phyloP scores from a whole-genome alignment of 768 basidiomycete genomes.

The Mycena crocata region DNA sequence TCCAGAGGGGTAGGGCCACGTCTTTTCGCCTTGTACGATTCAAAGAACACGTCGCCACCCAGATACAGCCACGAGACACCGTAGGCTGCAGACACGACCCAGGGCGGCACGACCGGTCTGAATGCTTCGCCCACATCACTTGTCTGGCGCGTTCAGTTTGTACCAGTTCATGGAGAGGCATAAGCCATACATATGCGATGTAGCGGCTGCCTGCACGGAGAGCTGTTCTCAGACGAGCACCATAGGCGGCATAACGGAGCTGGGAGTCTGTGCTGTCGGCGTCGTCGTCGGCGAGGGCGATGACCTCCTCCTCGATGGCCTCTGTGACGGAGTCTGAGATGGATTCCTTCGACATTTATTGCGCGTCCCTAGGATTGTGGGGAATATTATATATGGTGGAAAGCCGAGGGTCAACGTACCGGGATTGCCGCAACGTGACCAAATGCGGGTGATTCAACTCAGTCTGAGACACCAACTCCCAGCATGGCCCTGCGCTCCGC shows the following conservation, averaged over 20 bases:
- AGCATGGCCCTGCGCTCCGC: slow-evolving; percentile 7
- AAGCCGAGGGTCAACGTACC: too few species aligned
- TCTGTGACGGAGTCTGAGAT: slow-evolving; percentile 42
- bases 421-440: neutral
- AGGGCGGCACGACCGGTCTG: slow-evolving; percentile 79
- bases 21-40: slow-evolving; percentile 81
- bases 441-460: too few species aligned
- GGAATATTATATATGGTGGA: too few species aligned
- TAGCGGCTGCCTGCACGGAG: slow-evolving; percentile 78
- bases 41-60: slow-evolving; percentile 81
- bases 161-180: slow-evolving; percentile 11
- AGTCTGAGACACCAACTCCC: too few species aligned
- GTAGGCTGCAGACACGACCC: slow-evolving; percentile 80
- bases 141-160: slow-evolving; percentile 57
- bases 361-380: too few species aligned
- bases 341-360: slow-evolving; percentile 41
- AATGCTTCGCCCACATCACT: slow-evolving; percentile 89
- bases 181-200: slow-evolving; percentile 77
- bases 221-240: slow-evolving; percentile 81
- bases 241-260: slow-evolving; percentile 81
- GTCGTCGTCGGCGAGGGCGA: slow-evolving; percentile 70
- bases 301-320: slow-evolving; percentile 61
- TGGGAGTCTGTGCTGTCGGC: slow-evolving; percentile 76
- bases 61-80: slow-evolving; percentile 88
- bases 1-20: slow-evolving; percentile 75